These are phyloP conservation scores for Fusarium denticulatum DNA, from an alignment of 2,329 filamentous ascomycete genomes.

Conservation along the genomic window DNA sequence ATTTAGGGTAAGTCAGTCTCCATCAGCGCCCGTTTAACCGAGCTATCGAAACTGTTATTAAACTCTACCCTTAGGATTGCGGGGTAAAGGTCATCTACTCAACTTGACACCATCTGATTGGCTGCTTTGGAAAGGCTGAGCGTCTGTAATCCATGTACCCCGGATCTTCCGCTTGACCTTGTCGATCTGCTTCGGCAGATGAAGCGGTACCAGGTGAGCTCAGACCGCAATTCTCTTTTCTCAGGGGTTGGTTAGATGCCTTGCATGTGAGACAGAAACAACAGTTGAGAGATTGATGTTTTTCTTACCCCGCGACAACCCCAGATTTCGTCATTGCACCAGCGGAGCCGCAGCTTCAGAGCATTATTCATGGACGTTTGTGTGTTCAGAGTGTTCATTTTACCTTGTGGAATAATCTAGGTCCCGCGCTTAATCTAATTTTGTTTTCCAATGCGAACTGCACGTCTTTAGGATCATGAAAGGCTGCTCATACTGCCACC, in stretches of 20 bases:
- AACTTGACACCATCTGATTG: not conserved
- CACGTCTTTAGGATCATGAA: not conserved
- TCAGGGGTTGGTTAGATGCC: not conserved
- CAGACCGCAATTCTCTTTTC: not conserved
- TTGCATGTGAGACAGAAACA: not conserved
- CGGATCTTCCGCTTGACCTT: not conserved
- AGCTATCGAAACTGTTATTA: not conserved
- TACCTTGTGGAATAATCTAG: not conserved
- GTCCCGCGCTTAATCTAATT: not conserved
- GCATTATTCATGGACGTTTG: not conserved
- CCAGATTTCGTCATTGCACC: not conserved
- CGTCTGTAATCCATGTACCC: not conserved
- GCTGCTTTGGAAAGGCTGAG: not conserved
- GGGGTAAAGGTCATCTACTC: not conserved
- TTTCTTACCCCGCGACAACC: not conserved
- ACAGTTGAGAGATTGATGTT: too few relatives aligned
- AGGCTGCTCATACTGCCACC: not conserved
- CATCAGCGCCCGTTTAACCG: not conserved
- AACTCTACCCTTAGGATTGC: not conserved
- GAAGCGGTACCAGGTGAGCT: not conserved
- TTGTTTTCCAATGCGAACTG: too few relatives aligned
- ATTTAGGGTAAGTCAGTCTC: not conserved
- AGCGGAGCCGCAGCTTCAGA: not conserved
- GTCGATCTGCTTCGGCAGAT: not conserved
- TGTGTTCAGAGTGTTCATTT: not conserved